Percentiles rank a stretch among this genome's conserved stretches.
phyloP scores from a whole-genome alignment of 495 filamentous ascomycete species.

The Podospora comata region DNA sequence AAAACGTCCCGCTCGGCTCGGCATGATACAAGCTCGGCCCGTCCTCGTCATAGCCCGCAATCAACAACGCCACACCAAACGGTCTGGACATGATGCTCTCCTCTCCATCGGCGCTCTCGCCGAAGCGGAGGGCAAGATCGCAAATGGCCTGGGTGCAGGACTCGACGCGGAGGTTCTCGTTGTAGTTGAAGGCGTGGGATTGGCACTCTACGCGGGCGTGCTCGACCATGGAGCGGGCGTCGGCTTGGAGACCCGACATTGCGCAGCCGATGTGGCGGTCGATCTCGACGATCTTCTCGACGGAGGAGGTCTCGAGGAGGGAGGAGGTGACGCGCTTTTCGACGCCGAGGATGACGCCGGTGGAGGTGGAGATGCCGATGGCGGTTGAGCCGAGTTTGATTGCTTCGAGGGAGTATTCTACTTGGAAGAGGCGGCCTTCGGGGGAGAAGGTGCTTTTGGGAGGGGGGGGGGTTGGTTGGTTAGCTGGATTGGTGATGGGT shows the following conservation, averaged over 20 bases:
- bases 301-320: conserved; percentile 91
- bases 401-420: conserved; percentile 99
- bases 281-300: conserved; percentile 99
- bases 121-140: conserved; percentile 92
- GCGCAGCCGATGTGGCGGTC: conserved; percentile 97
- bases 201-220: conserved; percentile 97
- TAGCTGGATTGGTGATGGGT: conserved; percentile 6
- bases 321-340: conserved; percentile 98
- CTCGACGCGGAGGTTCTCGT: conserved; percentile 89
- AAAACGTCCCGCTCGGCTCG: conserved; percentile 96
- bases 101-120: conserved; percentile 95
- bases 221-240: conserved; percentile 93
- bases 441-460: conserved; percentile 91
- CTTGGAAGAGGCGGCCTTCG: conserved; percentile 99
- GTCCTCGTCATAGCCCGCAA: conserved; percentile 96
- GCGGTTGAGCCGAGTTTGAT: conserved; percentile 99
- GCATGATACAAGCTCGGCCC: conserved; percentile 97
- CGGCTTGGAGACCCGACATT: conserved; percentile 95
- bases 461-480: conserved; percentile 1
- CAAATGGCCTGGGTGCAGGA: conserved; percentile 98
- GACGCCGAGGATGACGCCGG: conserved; percentile 92
- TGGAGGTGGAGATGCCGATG: conserved; percentile 91
- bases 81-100: conserved; percentile 97
- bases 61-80: conserved; percentile 93
- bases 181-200: conserved; percentile 95